Conservation (phyloP, 176 grass and related monocot species). For the Raddia guianensis region DNA sequence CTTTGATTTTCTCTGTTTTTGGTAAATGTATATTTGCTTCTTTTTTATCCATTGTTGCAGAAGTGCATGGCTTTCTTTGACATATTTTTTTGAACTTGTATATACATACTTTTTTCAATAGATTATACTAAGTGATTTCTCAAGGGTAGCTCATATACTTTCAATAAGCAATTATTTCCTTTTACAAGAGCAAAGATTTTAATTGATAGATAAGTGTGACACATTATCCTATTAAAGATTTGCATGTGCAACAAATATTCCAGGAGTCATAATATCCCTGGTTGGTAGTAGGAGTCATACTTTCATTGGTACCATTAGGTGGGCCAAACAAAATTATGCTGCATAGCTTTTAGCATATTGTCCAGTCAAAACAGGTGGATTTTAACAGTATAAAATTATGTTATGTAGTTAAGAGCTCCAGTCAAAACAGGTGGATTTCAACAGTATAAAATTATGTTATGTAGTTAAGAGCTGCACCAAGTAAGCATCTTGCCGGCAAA, state of each 20-base stretch:
- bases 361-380: constrained; percentile 2
- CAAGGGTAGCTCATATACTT: not conserved
- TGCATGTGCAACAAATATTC: not conserved
- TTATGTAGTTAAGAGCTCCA: constrained; percentile 13
- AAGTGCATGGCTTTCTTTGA: not conserved
- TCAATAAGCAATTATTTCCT: not conserved
- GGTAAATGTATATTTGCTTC: not conserved
- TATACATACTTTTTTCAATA: not conserved
- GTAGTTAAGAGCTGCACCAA: not conserved
- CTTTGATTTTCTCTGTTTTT: not conserved
- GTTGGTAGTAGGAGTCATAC: not conserved
- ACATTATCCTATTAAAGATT: constrained; percentile 10
- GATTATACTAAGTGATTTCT: constrained; percentile 16
- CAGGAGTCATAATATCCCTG: not conserved
- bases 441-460: constrained; percentile 8
- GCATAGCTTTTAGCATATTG: not conserved
- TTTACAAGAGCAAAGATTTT: not conserved
- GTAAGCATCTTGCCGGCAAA: not conserved
- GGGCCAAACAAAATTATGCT: not conserved
- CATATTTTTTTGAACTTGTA: not conserved
- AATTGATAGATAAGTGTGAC: not conserved
- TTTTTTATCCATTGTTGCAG: not conserved
- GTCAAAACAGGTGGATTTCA: not conserved
- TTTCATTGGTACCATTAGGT: not conserved
- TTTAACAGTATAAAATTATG: not conserved